Base-by-base conservation (phyloP, 805 yeast species). In the Zygosaccharomyces pseudorouxii region DNA sequence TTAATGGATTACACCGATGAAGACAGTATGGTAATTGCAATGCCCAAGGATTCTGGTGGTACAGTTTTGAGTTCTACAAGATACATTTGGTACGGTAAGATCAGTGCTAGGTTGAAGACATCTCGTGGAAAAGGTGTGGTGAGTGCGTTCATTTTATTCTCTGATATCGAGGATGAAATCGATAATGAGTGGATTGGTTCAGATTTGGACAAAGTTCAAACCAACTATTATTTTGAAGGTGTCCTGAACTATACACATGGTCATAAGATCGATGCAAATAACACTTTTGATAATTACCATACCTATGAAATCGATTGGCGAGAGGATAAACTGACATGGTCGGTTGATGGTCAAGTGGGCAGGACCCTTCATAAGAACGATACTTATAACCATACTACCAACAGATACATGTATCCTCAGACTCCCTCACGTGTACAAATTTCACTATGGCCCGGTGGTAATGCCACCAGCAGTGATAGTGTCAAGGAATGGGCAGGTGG, bases 401-500 rank as follows among this genome's bases (percentile, higher is more conserved):
- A 82, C 35, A 55, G 65, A 11, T 84, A 78, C 64, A 66, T 67
- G 47, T 85, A 56, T 67, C 92, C 92, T 22, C 87, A 83, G 67
- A 84, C 92, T 1, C 92, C 92, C 9, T 70, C 88, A 45, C 73
- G 84, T 60, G 70, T 89, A 41, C 88, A 85, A 63, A 66, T 84
- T 45, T 85, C 90, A 3, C 63, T 85, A 49, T 85, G 92, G 92
- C 89, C 92, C 2, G 90, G 79, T 71, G 90, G 89, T 66, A 74
- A 69, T 52, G 53, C 76, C 8, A 59, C 72, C 27, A 76, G 75
- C 59, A 78, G 77, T 19, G 54, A 59, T 23, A 90, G 90, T 73
- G 84, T 89, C 11, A 73, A 78, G 52, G 84, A 75, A 49, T 89
- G 90, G 90, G 86, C 96, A 31, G 96, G 96, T 70, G 97, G 97